These are phyloP conservation scores for Hansfordia pulvinata DNA, from an alignment of 2,329 filamentous ascomycete species.

Conservation along the genomic window DNA sequence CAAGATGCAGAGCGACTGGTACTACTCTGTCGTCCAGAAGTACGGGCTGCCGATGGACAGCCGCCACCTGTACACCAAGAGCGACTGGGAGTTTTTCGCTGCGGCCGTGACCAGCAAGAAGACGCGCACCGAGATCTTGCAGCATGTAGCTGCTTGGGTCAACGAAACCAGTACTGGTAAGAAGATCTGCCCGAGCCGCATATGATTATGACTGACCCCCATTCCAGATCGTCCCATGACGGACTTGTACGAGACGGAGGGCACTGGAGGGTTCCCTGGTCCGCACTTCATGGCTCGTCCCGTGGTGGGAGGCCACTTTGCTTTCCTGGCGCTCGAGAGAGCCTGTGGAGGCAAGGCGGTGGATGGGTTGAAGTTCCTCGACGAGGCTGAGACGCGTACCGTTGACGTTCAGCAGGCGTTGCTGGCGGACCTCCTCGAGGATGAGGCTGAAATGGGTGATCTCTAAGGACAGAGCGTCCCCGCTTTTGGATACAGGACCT, in stretches of 20 bases:
- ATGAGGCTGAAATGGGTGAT: no score
- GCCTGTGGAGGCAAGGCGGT: constrained; percentile 61
- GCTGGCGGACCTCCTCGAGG: constrained; percentile 10
- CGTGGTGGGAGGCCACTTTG: constrained; percentile 77
- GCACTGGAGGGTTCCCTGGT: constrained; percentile 59
- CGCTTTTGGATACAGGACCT: no score
- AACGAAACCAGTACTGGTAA: constrained; percentile 63
- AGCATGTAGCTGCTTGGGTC: constrained; percentile 65
- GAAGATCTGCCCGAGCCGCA: constrained; percentile 6
- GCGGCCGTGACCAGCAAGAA: constrained; percentile 61
- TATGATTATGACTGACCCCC: constrained; percentile 6
- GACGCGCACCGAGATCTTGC: constrained; percentile 57
- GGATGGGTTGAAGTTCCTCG: constrained; percentile 37
- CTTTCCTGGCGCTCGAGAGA: constrained; percentile 67
- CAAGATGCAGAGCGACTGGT: constrained; percentile 69
- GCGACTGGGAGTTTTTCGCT: constrained; percentile 84
- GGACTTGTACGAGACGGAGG: constrained; percentile 73
- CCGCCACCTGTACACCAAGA: constrained; percentile 75
- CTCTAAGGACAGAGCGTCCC: no score
- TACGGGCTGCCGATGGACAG: constrained; percentile 76
- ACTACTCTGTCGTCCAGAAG: constrained; percentile 61
- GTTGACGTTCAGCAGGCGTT: constrained; percentile 21
- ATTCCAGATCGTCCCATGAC: constrained; percentile 56
- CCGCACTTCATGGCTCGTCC: constrained; percentile 69
- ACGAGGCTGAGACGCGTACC: constrained; percentile 18